Conservation (phyloP, 148 eudicot species). For the Rhododendron kiyosumense region DNA sequence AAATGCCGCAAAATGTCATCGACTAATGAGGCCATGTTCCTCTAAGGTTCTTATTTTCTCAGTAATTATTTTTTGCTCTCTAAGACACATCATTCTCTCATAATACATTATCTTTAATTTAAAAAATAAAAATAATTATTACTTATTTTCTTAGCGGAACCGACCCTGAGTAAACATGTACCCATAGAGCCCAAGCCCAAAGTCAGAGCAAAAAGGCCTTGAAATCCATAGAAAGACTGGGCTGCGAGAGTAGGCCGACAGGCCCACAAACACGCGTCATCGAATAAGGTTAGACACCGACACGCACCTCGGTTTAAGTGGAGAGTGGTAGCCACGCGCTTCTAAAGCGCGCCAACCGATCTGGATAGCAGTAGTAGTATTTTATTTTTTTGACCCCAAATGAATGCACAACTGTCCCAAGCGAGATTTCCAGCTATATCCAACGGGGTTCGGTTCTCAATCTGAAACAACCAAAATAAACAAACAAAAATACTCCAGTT, state of each 20-base stretch:
- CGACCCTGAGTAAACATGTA: too few species aligned
- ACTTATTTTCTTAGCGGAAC: too few species aligned
- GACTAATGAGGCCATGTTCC: too few species aligned
- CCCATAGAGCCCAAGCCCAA: background rate
- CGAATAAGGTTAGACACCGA: background rate
- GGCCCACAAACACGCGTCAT: slow-evolving; percentile 7
- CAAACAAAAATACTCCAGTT: background rate
- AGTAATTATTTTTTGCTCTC: fast-evolving
- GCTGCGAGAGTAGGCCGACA: background rate
- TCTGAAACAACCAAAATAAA: background rate
- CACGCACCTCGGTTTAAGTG: slow-evolving; percentile 9
- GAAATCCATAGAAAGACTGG: too few species aligned
- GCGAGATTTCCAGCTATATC: slow-evolving; percentile 20
- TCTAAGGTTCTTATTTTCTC: too few species aligned
- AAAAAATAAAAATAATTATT: too few species aligned
- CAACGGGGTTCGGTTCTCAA: slow-evolving; percentile 6
- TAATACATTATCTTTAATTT: too few species aligned
- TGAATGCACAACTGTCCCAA: slow-evolving; percentile 18
- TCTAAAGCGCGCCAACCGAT: background rate
- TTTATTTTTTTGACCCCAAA: background rate
- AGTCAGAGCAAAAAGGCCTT: background rate
- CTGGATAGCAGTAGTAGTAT: background rate
- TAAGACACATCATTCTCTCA: too few species aligned
- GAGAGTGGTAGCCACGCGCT: background rate
- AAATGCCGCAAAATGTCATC: background rate